Evolutionary conservation across 2,329 filamentous ascomycete genomes (phyloP).

Genomic region (Xylariaceae sp.): DNA sequence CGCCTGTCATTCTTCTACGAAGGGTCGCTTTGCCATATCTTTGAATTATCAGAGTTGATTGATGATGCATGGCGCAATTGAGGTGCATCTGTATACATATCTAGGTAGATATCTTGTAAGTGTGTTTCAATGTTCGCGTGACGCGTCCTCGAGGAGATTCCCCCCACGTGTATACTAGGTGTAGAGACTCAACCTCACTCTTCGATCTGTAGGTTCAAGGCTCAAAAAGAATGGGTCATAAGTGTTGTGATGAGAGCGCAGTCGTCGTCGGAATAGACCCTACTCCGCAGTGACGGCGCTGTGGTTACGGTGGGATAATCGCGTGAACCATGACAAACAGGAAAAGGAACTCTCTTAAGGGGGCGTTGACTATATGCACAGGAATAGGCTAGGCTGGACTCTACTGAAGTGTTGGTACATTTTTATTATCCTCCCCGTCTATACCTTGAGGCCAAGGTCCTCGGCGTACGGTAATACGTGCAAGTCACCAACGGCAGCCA

Average conservation of each 20-base stretch:
- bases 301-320: background rate
- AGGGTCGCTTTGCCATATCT: background rate
- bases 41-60: too few species aligned
- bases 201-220: too few species aligned
- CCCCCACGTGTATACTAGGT: background rate
- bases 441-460: conserved; percentile 92
- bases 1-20: background rate
- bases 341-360: conserved; percentile 36
- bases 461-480: conserved; percentile 86
- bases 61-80: too few species aligned
- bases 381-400: conserved; percentile 35
- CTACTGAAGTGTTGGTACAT: conserved; percentile 42
- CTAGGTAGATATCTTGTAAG: background rate
- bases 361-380: conserved; percentile 43
- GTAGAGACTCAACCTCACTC: too few species aligned
- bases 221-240: background rate
- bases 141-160: background rate
- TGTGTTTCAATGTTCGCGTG: background rate
- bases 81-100: background rate
- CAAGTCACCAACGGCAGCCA: conserved; percentile 86
- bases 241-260: background rate
- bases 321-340: conserved; percentile 1
- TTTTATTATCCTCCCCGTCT: conserved; percentile 43
- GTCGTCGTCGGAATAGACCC: background rate
- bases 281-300: background rate